phyloP scores from a whole-genome alignment of 345 rosid genomes.

The Boechera retrofracta region DNA sequence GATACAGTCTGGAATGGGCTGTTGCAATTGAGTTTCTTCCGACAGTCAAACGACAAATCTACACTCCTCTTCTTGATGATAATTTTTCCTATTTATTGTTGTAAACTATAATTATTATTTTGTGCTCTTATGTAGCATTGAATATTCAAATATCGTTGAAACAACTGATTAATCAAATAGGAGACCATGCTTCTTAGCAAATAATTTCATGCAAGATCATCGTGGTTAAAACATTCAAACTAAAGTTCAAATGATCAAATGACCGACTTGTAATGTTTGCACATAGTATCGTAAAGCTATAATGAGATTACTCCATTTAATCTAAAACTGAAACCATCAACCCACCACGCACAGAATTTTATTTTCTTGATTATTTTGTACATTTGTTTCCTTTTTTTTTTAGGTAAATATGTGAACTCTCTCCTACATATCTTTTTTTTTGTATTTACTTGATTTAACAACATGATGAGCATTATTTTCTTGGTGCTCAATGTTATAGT shows the following conservation, averaged over 20 bases:
- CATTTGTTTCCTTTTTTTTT: neutral
- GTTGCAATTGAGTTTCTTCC: conserved; percentile 35
- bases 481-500: neutral
- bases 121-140: neutral
- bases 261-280: neutral
- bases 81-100: neutral
- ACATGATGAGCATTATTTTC: neutral
- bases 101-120: neutral
- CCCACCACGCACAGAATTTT: neutral
- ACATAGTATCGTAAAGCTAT: neutral
- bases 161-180: neutral
- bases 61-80: conserved; percentile 22
- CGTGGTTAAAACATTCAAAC: neutral
- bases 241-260: neutral
- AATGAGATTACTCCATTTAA: neutral
- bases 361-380: neutral
- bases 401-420: neutral
- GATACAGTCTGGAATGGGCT: conserved; percentile 38
- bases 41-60: conserved; percentile 39
- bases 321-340: neutral
- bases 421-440: neutral
- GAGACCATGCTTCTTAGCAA: neutral
- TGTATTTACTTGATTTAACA: neutral
- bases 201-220: neutral
- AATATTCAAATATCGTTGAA: neutral